Percentiles rank a stretch among this genome's conserved stretches.
Evolutionary conservation across 169 alveolate species (phyloP).

Genomic region (Cardiosporidium cionae): DNA sequence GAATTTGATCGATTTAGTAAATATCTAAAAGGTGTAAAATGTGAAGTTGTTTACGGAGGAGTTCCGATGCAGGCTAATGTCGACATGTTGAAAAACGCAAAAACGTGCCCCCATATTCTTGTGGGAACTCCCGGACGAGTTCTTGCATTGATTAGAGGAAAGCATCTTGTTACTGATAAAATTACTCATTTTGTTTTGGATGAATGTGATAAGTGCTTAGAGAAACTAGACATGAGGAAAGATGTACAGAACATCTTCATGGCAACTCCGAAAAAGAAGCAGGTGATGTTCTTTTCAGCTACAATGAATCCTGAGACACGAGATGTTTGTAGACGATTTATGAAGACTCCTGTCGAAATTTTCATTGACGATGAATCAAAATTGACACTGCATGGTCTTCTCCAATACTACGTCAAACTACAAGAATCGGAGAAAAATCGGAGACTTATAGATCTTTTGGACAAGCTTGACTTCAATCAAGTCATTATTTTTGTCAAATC

Average conservation of each 20-base stretch:
- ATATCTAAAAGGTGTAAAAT: slow-evolving; percentile 84
- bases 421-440: slow-evolving; percentile 93
- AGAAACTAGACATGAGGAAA: slow-evolving; percentile 92
- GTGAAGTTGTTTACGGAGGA: slow-evolving; percentile 98
- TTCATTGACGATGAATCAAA: slow-evolving; percentile 97
- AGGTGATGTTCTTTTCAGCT: slow-evolving; percentile 98
- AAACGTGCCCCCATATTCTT: slow-evolving; percentile 85
- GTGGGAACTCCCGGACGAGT: slow-evolving; percentile 99
- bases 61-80: slow-evolving; percentile 86
- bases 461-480: slow-evolving; percentile 94
- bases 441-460: slow-evolving; percentile 91
- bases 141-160: slow-evolving; percentile 82
- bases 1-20: slow-evolving; percentile 95
- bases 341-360: slow-evolving; percentile 95
- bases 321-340: slow-evolving; percentile 91
- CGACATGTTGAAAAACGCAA: slow-evolving; percentile 84
- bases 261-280: slow-evolving; percentile 94
- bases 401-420: slow-evolving; percentile 95
- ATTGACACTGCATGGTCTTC: slow-evolving; percentile 95
- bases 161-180: slow-evolving; percentile 81
- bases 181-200: slow-evolving; percentile 96
- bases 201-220: slow-evolving; percentile 99
- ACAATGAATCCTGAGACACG: slow-evolving; percentile 92
- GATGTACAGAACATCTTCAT: slow-evolving; percentile 97
- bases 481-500: slow-evolving; percentile 94